phyloP scores from a whole-genome alignment of 257 asterid species.

The Penstemon newberryi region DNA sequence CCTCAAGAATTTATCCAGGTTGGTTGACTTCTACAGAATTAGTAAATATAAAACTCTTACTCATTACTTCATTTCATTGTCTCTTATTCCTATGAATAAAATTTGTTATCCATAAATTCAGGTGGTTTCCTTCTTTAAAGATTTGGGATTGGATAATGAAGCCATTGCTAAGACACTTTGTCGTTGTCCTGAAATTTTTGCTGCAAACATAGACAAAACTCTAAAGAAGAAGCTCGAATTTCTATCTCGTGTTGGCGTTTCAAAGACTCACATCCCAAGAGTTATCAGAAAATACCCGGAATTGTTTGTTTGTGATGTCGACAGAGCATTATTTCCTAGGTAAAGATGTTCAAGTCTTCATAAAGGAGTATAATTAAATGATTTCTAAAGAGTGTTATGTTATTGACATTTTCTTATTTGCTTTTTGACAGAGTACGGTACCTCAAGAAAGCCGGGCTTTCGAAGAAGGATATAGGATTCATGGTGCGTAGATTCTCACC shows the following conservation, averaged over 20 bases:
- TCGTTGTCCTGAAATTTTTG: constrained; percentile 92
- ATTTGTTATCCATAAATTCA: constrained; percentile 31
- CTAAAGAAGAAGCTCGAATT: constrained; percentile 71
- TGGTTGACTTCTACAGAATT: constrained; percentile 26
- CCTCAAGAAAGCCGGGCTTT: constrained; percentile 61
- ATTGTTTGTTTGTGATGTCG: constrained; percentile 71
- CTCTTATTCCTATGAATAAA: neutral
- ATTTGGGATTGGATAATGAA: constrained; percentile 69
- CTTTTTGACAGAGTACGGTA: constrained; percentile 53
- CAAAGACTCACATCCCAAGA: constrained; percentile 62
- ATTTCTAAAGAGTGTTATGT: no score
- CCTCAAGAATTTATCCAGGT: constrained; percentile 86
- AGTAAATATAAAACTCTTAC: neutral
- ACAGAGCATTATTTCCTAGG: constrained; percentile 84
- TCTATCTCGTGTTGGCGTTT: constrained; percentile 61
- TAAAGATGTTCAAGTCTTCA: constrained; percentile 28
- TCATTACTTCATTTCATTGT: neutral
- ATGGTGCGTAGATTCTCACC: constrained; percentile 89
- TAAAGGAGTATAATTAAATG: no score
- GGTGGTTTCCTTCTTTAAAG: constrained; percentile 75
- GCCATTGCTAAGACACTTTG: constrained; percentile 56
- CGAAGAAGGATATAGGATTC: constrained; percentile 60
- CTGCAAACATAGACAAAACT: constrained; percentile 61
- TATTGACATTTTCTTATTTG: neutral
- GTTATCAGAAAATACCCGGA: constrained; percentile 89